phyloP scores from a whole-genome alignment of 306 rosid species.

The Citrullus amarus region DNA sequence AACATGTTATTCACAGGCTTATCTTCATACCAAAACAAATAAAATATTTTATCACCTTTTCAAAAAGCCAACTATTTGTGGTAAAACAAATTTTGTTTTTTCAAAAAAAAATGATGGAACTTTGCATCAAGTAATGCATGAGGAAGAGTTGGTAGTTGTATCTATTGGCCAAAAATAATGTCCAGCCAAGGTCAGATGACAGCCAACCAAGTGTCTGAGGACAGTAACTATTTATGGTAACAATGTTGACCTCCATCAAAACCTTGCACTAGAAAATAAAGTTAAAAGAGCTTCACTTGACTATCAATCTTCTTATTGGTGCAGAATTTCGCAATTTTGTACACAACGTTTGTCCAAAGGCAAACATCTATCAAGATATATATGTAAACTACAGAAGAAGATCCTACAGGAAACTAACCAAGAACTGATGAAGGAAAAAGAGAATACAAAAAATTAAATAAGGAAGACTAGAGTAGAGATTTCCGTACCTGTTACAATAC shows the following conservation, averaged over 20 bases:
- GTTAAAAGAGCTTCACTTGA: not conserved
- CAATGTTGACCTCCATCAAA: not conserved
- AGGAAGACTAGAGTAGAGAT: slow-evolving; percentile 1
- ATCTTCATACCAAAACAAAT: not conserved
- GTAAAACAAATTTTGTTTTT: not conserved
- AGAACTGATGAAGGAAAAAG: slow-evolving; percentile 9
- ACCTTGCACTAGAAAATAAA: not conserved
- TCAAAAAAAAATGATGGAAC: not conserved
- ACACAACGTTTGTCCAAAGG: not conserved
- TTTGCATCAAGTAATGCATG: not conserved
- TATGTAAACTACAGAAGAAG: not conserved
- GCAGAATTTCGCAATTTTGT: not conserved
- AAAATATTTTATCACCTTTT: not conserved
- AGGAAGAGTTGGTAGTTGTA: not conserved
- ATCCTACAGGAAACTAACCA: not conserved
- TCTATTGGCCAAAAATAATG: not conserved
- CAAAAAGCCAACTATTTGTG: not conserved
- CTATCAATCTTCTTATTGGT: not conserved
- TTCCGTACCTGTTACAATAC: slow-evolving; percentile 76
- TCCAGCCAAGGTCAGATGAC: not conserved
- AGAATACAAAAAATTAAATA: not conserved
- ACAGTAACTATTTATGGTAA: not conserved
- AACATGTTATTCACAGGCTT: not conserved
- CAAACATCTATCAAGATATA: not conserved
- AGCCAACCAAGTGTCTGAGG: not conserved